Evolutionary conservation across 768 basidiomycete genomes (phyloP).

Genomic region (Chiua virens): DNA sequence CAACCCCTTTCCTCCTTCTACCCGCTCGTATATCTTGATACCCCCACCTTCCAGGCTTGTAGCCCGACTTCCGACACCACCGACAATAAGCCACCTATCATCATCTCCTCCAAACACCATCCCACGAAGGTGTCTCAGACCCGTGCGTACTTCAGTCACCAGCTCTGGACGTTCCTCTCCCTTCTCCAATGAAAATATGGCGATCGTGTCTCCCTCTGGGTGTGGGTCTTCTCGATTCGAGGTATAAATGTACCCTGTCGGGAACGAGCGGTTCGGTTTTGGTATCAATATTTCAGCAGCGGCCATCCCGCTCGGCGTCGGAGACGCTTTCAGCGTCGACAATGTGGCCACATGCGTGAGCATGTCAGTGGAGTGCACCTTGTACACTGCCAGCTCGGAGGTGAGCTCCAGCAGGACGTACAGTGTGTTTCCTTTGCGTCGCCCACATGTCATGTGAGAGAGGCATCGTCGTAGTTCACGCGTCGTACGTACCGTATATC

Average conservation of each 20-base stretch:
- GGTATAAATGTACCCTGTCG: slow-evolving; percentile 61
- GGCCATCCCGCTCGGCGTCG: slow-evolving; percentile 50
- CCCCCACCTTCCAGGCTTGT: slow-evolving; percentile 66
- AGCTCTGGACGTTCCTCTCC: slow-evolving; percentile 45
- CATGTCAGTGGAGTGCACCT: slow-evolving; percentile 43
- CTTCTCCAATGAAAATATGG: slow-evolving; percentile 59
- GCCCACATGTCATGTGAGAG: background rate
- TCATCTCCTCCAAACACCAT: slow-evolving; percentile 66
- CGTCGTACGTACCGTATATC: slow-evolving; percentile 49
- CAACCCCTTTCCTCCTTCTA: slow-evolving; percentile 56
- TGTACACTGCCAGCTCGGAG: slow-evolving; percentile 56
- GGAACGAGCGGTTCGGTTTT: slow-evolving; percentile 47
- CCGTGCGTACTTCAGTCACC: slow-evolving; percentile 64
- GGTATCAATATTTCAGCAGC: slow-evolving; percentile 73
- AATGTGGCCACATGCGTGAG: slow-evolving; percentile 40
- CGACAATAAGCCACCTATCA: slow-evolving; percentile 61
- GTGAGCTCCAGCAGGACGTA: slow-evolving; percentile 71
- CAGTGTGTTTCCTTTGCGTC: slow-evolving; percentile 50
- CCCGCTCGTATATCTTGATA: slow-evolving; percentile 68
- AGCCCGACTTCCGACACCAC: slow-evolving; percentile 48
- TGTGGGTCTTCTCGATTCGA: slow-evolving; percentile 77
- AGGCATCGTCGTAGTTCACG: background rate
- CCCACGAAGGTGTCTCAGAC: slow-evolving; percentile 67
- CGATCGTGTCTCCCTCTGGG: slow-evolving; percentile 68
- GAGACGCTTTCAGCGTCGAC: slow-evolving; percentile 49